These are phyloP conservation scores for Ilyonectria sp. DNA, from an alignment of 2,329 filamentous ascomycete species.

Conservation along the genomic window DNA sequence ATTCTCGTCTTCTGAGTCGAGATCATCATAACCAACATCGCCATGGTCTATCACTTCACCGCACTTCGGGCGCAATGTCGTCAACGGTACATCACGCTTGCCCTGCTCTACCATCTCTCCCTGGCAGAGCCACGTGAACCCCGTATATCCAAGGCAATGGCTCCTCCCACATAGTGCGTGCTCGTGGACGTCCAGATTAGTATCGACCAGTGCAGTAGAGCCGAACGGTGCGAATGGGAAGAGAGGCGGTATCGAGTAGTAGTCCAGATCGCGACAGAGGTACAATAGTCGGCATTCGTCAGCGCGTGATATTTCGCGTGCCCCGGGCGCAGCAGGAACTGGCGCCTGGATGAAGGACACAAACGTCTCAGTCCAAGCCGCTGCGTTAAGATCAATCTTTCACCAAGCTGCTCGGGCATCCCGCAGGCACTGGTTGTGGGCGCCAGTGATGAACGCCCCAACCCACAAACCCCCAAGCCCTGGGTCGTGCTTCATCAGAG, in stretches of 20 bases:
- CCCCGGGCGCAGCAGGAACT: neutral
- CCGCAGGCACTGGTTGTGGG: constrained; percentile 12
- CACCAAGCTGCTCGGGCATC: constrained; percentile 32
- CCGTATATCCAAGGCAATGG: constrained; percentile 22
- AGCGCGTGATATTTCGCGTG: constrained; percentile 31
- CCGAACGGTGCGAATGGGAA: constrained; percentile 40
- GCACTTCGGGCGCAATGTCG: constrained; percentile 3
- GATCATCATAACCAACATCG: constrained; percentile 20
- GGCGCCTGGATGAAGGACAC: constrained; percentile 35
- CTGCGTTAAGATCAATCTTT: constrained; percentile 33
- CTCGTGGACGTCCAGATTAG: constrained; percentile 37
- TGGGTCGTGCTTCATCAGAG: constrained; percentile 35
- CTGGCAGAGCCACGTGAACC: constrained; percentile 26
- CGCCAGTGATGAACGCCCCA: constrained; percentile 40
- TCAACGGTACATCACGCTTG: neutral
- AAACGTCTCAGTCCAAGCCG: constrained; percentile 35
- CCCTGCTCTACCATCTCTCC: constrained; percentile 16
- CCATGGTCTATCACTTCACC: neutral
- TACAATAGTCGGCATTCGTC: constrained; percentile 40
- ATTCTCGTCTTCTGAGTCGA: constrained; percentile 30
- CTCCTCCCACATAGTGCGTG: constrained; percentile 22
- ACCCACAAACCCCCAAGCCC: constrained; percentile 39
- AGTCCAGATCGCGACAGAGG: constrained; percentile 31
- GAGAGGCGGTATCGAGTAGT: constrained; percentile 27
- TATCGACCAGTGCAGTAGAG: constrained; percentile 30